Evolutionary conservation across 2,329 filamentous ascomycete species (phyloP).

Genomic region (Trichoderma harzianum): DNA sequence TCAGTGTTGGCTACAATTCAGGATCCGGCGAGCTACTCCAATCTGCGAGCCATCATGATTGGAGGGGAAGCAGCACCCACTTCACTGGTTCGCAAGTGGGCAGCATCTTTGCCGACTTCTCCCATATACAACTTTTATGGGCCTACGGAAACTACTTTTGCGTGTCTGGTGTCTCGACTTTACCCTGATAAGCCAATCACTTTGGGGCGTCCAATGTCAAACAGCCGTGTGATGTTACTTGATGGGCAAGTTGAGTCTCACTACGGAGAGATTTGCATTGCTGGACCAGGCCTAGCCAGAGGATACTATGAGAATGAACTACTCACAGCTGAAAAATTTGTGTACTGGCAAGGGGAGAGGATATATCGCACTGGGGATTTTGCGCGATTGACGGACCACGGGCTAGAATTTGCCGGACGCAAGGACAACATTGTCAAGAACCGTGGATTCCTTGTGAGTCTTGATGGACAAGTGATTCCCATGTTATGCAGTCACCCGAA

Average conservation of each 20-base stretch:
- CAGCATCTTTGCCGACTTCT: not conserved
- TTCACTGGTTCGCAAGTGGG: not conserved
- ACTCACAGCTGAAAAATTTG: not conserved
- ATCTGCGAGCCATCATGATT: not conserved
- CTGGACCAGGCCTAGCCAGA: not conserved
- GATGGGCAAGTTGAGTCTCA: not conserved
- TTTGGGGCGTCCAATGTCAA: not conserved
- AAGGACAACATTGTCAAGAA: slow-evolving; percentile 1
- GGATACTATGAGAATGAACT: not conserved
- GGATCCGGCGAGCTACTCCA: not conserved
- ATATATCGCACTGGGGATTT: not conserved
- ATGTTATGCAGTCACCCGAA: not conserved
- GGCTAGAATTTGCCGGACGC: not conserved
- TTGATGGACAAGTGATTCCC: not conserved
- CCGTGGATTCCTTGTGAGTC: not conserved
- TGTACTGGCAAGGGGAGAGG: not conserved
- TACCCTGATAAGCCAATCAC: not conserved
- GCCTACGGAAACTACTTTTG: not conserved
- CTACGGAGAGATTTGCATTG: not conserved
- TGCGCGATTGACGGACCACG: not conserved
- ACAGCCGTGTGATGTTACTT: not conserved
- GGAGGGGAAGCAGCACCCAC: not conserved
- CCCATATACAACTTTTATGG: not conserved
- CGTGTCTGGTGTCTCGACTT: not conserved
- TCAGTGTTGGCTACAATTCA: not conserved